Conservation (phyloP, 2,329 filamentous ascomycete species). For the Teratosphaeria viscida region DNA sequence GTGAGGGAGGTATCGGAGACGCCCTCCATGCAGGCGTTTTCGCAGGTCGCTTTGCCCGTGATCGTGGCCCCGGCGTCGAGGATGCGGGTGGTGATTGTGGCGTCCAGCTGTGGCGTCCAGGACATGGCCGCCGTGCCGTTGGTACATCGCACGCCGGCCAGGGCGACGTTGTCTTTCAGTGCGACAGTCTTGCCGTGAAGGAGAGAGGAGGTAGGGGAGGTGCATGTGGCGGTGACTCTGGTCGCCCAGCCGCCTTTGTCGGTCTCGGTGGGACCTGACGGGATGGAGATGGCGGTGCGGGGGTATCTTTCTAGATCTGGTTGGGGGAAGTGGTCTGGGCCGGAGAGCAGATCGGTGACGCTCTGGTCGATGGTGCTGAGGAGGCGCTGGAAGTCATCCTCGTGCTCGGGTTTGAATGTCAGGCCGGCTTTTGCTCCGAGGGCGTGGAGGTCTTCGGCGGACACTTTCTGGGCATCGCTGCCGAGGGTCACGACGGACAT, state of each 20-base stretch:
- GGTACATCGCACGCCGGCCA: slow-evolving; percentile 34
- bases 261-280: neutral
- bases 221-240: slow-evolving; percentile 6
- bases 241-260: slow-evolving; percentile 14
- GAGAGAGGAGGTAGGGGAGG: slow-evolving; percentile 3
- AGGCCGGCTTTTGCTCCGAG: slow-evolving; percentile 5
- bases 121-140: slow-evolving; percentile 33
- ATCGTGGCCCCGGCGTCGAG: slow-evolving; percentile 35
- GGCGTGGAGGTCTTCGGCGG: slow-evolving; percentile 2
- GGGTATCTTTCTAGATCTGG: slow-evolving; percentile 10
- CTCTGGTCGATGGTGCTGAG: slow-evolving; percentile 8
- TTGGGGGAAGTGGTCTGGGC: slow-evolving; percentile 10
- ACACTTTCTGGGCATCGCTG: slow-evolving; percentile 3
- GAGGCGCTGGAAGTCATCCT: slow-evolving; percentile 10
- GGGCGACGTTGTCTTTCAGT: slow-evolving; percentile 40
- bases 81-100: slow-evolving; percentile 34
- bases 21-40: slow-evolving; percentile 26
- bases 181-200: slow-evolving; percentile 23
- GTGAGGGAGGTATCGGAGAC: slow-evolving; percentile 13
- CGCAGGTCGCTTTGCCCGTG: slow-evolving; percentile 37
- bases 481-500: slow-evolving; percentile 7
- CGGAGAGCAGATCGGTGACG: slow-evolving; percentile 4
- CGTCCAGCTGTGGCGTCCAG: slow-evolving; percentile 31
- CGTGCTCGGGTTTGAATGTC: slow-evolving; percentile 5
- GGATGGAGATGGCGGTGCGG: slow-evolving; percentile 7